Base-by-base conservation (phyloP, 2,329 filamentous ascomycete species). In the Cladosporium oxysporum region DNA sequence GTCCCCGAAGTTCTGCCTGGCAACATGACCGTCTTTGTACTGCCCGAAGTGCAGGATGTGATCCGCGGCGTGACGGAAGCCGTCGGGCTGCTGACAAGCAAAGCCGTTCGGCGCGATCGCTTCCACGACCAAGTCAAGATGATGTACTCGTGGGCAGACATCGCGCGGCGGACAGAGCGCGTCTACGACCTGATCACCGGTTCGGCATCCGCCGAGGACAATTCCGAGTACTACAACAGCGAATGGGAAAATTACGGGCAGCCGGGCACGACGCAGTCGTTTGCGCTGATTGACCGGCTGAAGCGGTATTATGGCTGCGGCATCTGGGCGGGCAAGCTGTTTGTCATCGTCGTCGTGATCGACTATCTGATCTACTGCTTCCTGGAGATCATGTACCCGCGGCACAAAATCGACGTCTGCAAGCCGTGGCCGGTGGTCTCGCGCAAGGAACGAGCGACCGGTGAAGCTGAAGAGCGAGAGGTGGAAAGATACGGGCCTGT, bases 91-190 rank as follows among this genome's bases (percentile, higher is more conserved):
- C 84, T 99, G 65, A 89, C 94, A 53, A 94, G 93, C 71, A 92
- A 90, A 72, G 70, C 65, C 5, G 90, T 99, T 31, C 89, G 92
- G 69, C 96, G 95, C 0, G 94, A 98, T 76, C 87, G 90, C 50
- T 99, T 99, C 75, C 95, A 99, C 76, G 94, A 97, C 71, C 91
- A 98, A 78, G 95, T 99, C 69, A 93, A 94, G 78, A 91, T 91
- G 82, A 98, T 98, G 95, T 99, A 99, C 80, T 96, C 92, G 1
- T 99, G 95, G 95, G 91, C 91, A 31, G 94, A 99, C 76, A 94
- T 99, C 31, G 95, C 95, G 16, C 87, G 91, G 72, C 90, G 95
- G 64, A 98, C 95, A 0, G 95, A 99, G 79, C 87, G 94, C 33
- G 95, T 99, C 0, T 99, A 99, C 78, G 89, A 96, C 76, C 92